These are phyloP conservation scores for Fusarium albidum DNA, from an alignment of 2,329 filamentous ascomycete species.

Conservation along the genomic window DNA sequence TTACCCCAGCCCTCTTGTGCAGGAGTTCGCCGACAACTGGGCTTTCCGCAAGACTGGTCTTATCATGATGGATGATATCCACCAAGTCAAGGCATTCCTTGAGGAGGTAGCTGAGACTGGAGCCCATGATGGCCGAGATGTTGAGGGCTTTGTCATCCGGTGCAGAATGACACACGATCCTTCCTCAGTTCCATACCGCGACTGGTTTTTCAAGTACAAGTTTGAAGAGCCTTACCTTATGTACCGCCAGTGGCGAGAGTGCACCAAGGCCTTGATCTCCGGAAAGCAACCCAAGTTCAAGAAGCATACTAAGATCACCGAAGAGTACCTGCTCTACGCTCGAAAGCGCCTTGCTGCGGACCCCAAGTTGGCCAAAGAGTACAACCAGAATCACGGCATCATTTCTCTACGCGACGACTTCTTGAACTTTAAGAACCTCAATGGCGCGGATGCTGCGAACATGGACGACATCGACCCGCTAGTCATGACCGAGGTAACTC, in stretches of 20 bases:
- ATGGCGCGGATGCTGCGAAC: slow-evolving; percentile 87
- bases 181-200: slow-evolving; percentile 66
- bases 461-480: slow-evolving; percentile 65
- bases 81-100: slow-evolving; percentile 80
- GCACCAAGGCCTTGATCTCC: slow-evolving; percentile 86
- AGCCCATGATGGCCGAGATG: slow-evolving; percentile 87
- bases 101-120: slow-evolving; percentile 88
- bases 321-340: slow-evolving; percentile 88
- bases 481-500: slow-evolving; percentile 62
- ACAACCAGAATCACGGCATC: slow-evolving; percentile 92
- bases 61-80: slow-evolving; percentile 77
- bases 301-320: slow-evolving; percentile 89
- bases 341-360: slow-evolving; percentile 75
- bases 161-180: slow-evolving; percentile 74
- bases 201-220: slow-evolving; percentile 99
- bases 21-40: slow-evolving; percentile 90
- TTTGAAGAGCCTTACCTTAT: slow-evolving; percentile 99
- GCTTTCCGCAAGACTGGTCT: slow-evolving; percentile 91
- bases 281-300: slow-evolving; percentile 78
- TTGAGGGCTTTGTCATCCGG: slow-evolving; percentile 95
- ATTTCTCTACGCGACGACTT: slow-evolving; percentile 92
- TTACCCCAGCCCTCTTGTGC: slow-evolving; percentile 82
- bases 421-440: slow-evolving; percentile 81
- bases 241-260: slow-evolving; percentile 99
- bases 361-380: slow-evolving; percentile 72